phyloP scores from a whole-genome alignment of 345 rosid species.

The Camelina sativa region DNA sequence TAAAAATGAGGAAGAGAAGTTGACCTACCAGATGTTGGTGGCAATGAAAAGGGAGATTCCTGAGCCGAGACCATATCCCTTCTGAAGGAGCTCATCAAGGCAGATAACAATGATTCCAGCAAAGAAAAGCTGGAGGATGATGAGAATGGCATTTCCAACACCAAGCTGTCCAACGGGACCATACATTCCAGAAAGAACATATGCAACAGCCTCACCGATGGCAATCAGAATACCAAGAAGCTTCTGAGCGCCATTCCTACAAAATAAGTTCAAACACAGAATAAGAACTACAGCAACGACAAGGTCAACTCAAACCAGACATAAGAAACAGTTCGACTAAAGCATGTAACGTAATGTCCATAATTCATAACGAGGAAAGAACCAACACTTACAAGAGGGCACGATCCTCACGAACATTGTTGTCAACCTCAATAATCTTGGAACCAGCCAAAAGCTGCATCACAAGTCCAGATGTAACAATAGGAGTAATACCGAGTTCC shows the following conservation, averaged over 20 bases:
- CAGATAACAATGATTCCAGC: slow-evolving; percentile 86
- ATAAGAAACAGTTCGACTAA: not conserved
- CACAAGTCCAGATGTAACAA: slow-evolving; percentile 71
- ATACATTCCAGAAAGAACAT: slow-evolving; percentile 86
- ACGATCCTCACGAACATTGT: slow-evolving; percentile 73
- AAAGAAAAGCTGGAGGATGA: slow-evolving; percentile 80
- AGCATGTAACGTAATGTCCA: not conserved
- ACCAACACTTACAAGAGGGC: slow-evolving; percentile 58
- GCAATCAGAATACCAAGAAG: slow-evolving; percentile 79
- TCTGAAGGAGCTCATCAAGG: slow-evolving; percentile 84
- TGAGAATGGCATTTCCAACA: slow-evolving; percentile 81
- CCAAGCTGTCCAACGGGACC: slow-evolving; percentile 82
- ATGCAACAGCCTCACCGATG: slow-evolving; percentile 83
- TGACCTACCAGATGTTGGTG: slow-evolving; percentile 75
- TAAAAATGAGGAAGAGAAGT: slow-evolving; percentile 8
- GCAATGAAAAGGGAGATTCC: slow-evolving; percentile 93
- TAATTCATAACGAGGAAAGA: not conserved
- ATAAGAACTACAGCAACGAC: slow-evolving; percentile 15
- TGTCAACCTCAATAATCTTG: slow-evolving; percentile 78
- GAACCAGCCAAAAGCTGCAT: slow-evolving; percentile 81
- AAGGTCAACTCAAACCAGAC: not conserved
- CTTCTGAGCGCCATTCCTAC: slow-evolving; percentile 85
- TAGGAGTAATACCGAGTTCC: slow-evolving; percentile 82
- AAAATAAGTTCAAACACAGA: slow-evolving; percentile 3
- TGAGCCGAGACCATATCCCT: slow-evolving; percentile 83